Percentiles rank a stretch among this genome's conserved stretches.
phyloP scores from a whole-genome alignment of 257 asterid species.

The Penstemon eatonii region DNA sequence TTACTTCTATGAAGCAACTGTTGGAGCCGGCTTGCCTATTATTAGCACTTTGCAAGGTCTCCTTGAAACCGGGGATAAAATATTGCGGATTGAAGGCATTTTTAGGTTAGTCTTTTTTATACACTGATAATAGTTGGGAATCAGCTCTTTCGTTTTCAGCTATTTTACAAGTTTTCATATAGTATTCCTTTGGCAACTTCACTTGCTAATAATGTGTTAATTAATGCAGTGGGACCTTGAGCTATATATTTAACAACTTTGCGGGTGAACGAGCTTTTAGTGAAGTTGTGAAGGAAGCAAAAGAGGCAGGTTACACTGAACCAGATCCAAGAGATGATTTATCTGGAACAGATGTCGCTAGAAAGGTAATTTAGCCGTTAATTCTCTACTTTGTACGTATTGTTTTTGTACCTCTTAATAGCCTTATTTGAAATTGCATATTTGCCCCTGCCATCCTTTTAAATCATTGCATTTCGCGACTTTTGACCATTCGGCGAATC shows the following conservation, averaged over 20 bases:
- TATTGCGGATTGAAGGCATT: conserved; percentile 85
- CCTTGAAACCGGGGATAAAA: conserved; percentile 97
- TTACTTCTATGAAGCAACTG: conserved; percentile 98
- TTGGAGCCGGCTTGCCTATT: conserved; percentile 99
- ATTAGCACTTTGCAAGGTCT: conserved; percentile 90
- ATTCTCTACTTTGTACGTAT: not conserved
- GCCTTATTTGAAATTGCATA: too few species aligned
- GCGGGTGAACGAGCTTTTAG: conserved; percentile 68
- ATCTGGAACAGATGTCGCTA: conserved; percentile 97
- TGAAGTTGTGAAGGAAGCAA: conserved; percentile 92
- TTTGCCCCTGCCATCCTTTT: too few species aligned
- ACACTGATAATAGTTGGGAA: not conserved
- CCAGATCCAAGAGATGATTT: conserved; percentile 99
- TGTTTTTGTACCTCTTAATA: too few species aligned
- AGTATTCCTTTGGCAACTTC: conserved; percentile 22
- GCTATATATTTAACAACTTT: conserved; percentile 95
- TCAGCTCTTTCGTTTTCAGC: too few species aligned
- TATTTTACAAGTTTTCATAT: not conserved
- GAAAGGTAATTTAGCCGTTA: conserved; percentile 61
- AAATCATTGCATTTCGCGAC: too few species aligned
- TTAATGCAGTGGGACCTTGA: conserved; percentile 85
- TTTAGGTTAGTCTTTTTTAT: conserved; percentile 63
- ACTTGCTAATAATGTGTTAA: not conserved
- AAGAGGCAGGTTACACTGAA: conserved; percentile 96
- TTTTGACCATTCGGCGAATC: too few species aligned